A percentile compares a stretch with the other conserved stretches of the same genome.
These are phyloP conservation scores for Pythium aquatile DNA, from an alignment of 352 stramenopile genomes.

Conservation along the genomic window DNA sequence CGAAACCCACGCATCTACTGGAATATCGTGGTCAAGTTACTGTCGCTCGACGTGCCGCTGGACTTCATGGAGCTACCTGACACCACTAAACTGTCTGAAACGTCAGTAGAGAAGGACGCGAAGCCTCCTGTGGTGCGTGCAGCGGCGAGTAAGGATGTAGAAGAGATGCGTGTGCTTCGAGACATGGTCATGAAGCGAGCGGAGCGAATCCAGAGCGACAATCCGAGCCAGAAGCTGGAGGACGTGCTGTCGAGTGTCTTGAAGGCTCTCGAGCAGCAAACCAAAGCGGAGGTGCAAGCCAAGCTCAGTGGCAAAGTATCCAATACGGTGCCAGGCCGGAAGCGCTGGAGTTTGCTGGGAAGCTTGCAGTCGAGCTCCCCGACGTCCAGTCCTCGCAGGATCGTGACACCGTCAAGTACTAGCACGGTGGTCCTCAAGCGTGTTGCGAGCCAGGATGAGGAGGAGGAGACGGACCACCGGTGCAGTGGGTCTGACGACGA, in stretches of 20 bases:
- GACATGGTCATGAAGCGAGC: conserved; percentile 16
- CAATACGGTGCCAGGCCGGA: neutral
- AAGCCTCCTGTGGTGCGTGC: neutral
- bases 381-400: neutral
- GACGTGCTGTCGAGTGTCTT: conserved; percentile 13
- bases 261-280: conserved; percentile 14
- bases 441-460: neutral
- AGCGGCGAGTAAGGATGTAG: neutral
- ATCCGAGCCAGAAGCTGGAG: conserved; percentile 8
- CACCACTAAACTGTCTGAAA: conserved; percentile 9
- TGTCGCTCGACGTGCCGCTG: conserved; percentile 40
- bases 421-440: neutral
- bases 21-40: conserved; percentile 57
- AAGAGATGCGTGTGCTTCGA: conserved; percentile 13
- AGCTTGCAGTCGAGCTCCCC: neutral
- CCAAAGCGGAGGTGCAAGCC: conserved; percentile 6
- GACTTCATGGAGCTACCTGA: conserved; percentile 47
- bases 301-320: neutral
- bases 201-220: conserved; percentile 9
- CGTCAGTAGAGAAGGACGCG: no score
- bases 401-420: neutral
- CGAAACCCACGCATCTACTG: conserved; percentile 52
- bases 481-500: conserved; percentile 12
- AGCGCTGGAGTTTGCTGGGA: conserved; percentile 19
- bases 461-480: neutral